Base-by-base conservation (phyloP, 2,329 filamentous ascomycete genomes). In the Xylariaceae sp. region DNA sequence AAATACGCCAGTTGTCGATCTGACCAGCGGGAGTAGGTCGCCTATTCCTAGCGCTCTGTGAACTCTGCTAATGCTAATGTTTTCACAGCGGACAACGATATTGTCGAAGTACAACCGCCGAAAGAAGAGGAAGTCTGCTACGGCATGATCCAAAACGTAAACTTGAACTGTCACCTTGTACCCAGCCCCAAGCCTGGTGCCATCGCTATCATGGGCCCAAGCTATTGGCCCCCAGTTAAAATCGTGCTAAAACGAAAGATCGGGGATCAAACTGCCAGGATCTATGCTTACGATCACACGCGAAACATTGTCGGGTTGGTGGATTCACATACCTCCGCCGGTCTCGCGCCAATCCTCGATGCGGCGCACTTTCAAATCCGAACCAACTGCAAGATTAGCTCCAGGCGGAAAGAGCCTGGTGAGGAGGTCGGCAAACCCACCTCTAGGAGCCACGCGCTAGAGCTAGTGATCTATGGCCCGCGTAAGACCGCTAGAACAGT, bases 401-500 rank as follows among this genome's bases (percentile, higher is more conserved):
- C 82, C 4, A 82, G 90, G 43, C 80, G 77, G 42, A 87, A 83
- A 64, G 73, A 76, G 47, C 72, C 76, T 0, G 79, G 77, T n/a
- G 89, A 96, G 63, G 73, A 76, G 37, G 75, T 81, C 12, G 88
- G 89, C 37, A 74, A 80, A 52, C 68, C 76, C 0, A 81, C 80
- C 2, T 90, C 88, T 1, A 74, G 76, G 26, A 71, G 76, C 2
- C 84, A 87, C 57, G 76, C 76, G 9, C 76, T 92, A 30, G 84
- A 88, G 27, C 74, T 96, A 30, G 89, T 89, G 62, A 68, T 97
- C 6, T 96, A 94, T 64, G 90, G 89, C 0, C 85, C 88, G 5
- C 77, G 85, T 39, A 85, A 83, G 54, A 80, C 81, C 57, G 84
- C 81, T 2, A 75, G 76, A 8, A 74, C 78, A 7, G 80, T 96